Conservation (phyloP, 2,329 filamentous ascomycete species). For the Fusarium sambucinum region DNA sequence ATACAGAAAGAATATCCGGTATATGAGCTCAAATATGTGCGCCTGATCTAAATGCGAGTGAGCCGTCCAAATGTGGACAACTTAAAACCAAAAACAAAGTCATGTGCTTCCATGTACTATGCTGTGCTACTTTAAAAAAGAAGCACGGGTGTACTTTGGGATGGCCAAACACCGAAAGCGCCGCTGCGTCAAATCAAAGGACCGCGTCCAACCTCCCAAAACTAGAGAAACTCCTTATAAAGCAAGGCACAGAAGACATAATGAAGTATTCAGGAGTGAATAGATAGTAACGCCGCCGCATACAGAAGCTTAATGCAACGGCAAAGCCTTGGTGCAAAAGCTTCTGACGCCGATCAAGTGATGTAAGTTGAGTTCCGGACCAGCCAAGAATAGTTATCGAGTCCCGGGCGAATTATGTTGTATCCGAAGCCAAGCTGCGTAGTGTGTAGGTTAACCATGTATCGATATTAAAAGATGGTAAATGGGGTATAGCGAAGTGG, state of each 20-base stretch:
- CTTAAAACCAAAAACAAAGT: conserved; percentile 10
- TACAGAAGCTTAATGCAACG: background rate
- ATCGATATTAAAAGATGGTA: conserved; percentile 43
- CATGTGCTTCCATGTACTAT: conserved; percentile 27
- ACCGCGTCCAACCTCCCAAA: background rate
- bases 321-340: background rate
- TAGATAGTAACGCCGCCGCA: conserved; percentile 30
- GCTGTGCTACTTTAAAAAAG: conserved; percentile 21
- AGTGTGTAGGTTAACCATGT: conserved; percentile 16
- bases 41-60: conserved; percentile 36
- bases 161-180: conserved; percentile 20
- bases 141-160: background rate
- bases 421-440: conserved; percentile 16
- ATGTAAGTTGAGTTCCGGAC: conserved; percentile 23
- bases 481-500: conserved; percentile 33
- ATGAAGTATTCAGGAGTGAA: conserved; percentile 11
- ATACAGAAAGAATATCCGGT: conserved; percentile 35
- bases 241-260: conserved; percentile 8
- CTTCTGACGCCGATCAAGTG: conserved; percentile 6
- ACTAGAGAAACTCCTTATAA: conserved; percentile 13
- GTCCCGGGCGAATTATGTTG: conserved; percentile 13
- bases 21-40: conserved; percentile 29
- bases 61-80: conserved; percentile 20
- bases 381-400: conserved; percentile 33
- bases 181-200: conserved; percentile 3